Conservation (phyloP, 768 basidiomycete species). For the Pisolithus marmoratus region DNA sequence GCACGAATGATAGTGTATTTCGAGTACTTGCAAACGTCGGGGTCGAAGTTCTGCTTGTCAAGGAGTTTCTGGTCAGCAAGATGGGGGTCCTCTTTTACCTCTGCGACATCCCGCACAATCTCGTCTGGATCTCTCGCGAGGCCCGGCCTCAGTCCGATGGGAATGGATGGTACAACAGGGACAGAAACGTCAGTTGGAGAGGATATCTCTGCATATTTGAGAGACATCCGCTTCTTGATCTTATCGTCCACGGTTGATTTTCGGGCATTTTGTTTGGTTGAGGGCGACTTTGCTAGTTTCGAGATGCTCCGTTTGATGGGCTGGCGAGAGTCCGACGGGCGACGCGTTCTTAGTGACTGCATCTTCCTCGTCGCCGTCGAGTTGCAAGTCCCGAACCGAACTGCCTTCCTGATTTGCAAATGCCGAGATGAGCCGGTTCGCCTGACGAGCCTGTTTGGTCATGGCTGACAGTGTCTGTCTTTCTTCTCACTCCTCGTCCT, state of each 20-base stretch:
- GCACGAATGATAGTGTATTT: background rate
- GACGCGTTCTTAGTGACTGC: constrained; percentile 52
- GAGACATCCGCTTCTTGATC: constrained; percentile 95
- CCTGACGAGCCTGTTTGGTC: too few species aligned
- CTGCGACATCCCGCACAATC: constrained; percentile 38
- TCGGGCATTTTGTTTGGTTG: constrained; percentile 38
- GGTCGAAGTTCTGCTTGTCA: constrained; percentile 78
- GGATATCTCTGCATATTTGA: constrained; percentile 85
- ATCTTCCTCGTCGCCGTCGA: constrained; percentile 21
- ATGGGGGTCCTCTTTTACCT: constrained; percentile 51
- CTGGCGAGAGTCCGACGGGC: constrained; percentile 40
- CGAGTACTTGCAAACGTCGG: constrained; percentile 72
- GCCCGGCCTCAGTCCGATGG: constrained; percentile 36
- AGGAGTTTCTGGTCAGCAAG: constrained; percentile 54
- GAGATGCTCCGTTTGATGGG: constrained; percentile 28
- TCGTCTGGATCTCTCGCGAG: constrained; percentile 39
- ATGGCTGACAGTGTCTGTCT: too few species aligned
- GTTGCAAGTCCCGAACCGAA: too few species aligned
- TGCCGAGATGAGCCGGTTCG: too few species aligned
- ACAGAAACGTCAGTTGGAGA: constrained; percentile 52
- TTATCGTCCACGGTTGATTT: constrained; percentile 68
- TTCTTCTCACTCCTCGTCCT: too few species aligned
- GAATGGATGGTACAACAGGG: constrained; percentile 56
- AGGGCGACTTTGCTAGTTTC: constrained; percentile 24
- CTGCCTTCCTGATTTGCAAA: too few species aligned